Base-by-base conservation (phyloP, 2,329 filamentous ascomycete genomes). In the Pseudogymnoascus sp. region DNA sequence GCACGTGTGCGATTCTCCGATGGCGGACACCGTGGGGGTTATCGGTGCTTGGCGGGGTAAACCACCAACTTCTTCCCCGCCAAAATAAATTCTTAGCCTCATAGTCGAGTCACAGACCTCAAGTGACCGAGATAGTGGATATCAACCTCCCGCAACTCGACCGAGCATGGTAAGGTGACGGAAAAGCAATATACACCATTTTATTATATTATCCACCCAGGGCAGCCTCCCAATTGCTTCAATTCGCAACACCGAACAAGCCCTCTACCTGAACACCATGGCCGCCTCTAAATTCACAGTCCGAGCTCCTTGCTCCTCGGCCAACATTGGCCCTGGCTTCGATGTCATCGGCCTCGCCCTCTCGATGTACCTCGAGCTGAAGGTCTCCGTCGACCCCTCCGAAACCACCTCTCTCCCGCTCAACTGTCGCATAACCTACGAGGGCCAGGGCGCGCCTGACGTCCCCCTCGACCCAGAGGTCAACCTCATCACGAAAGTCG, bases 251-350 rank as follows among this genome's bases (percentile, higher is more conserved):
- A 50, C 44, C 21, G 44, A 50, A 21, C 44, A 29, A 26, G 3
- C 44, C 15, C 44, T 50, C 44, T 29, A 50, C 44, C 7, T 29
- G 3, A 6, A 50, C 7, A 59, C 29, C 29, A 59, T 59, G 53
- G 29, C 53, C 31, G 35, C 53, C 53, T 59, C 53, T 35, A 59
- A 59, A 59, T 88, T 89, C 76, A 79, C 83, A 69, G 90, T 92
- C 81, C 86, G 83, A 78, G 91, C 91, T 66, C 93, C 93, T 68
- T 96, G 91, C 79, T 97, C 93, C 65, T 97, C 93, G 66, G 93
- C 93, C 78, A 97, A 97, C 81, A 97, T 97, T 74, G 93, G 91
- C 69, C 93, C 93, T 59, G 93, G 93, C 64, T 99, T 97, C 82
- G 93, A 99, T 80, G 93, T 97, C 71, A 96, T 97, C 75, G 91